Evolutionary conservation across 495 filamentous ascomycete genomes (phyloP), one percentile per base, ranked within the genome.

Genomic region (Cercophora sp.): DNA sequence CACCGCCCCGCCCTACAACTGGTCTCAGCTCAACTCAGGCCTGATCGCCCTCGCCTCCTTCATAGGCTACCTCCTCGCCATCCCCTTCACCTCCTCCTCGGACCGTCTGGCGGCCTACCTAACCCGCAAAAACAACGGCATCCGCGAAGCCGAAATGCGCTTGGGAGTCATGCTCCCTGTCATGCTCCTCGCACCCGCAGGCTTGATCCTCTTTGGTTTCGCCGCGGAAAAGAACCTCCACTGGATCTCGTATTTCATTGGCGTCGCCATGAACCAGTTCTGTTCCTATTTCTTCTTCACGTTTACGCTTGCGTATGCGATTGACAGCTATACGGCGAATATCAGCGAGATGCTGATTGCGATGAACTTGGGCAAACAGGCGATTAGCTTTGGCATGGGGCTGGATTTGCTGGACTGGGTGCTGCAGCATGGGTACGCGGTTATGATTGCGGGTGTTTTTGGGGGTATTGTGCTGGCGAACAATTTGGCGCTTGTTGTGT

Each of bases 311-410:
- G 80, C 79, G 3, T 82, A 84, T 41, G 77, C 78, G 1, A 75
- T 84, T 10, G 80, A 84, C 60, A 75, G 69, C 10, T 82, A 84
- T 57, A 70, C 73, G n/a, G 68, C 75, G 2, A 82, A 82, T 46
- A 75, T 75, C 8, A 73, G 69, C 0, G 81, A 85, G 59, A 84
- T 85, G 82, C 66, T 85, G 24, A 85, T 85, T 56, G 80, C 79
- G 2, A 84, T 85, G 80, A 84, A 84, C 54, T 57, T 85, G 20
- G 82, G 82, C n/a, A 85, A 85, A 52, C 80, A 84, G 62, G 75
- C 78, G 4, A 81, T 85, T 40, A 75, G 69, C 44, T 84, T 85
- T 55, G 82, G 79, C 2, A 79, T 84, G 70, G 80, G 81, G 4
- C 59, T 79, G 16, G 76, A 80, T 52, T 55, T 85, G 37, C 64